Evolutionary conservation across 2,329 filamentous ascomycete species (phyloP), one percentile per base, ranked within the genome.

Genomic region (Penicillium sp.): DNA sequence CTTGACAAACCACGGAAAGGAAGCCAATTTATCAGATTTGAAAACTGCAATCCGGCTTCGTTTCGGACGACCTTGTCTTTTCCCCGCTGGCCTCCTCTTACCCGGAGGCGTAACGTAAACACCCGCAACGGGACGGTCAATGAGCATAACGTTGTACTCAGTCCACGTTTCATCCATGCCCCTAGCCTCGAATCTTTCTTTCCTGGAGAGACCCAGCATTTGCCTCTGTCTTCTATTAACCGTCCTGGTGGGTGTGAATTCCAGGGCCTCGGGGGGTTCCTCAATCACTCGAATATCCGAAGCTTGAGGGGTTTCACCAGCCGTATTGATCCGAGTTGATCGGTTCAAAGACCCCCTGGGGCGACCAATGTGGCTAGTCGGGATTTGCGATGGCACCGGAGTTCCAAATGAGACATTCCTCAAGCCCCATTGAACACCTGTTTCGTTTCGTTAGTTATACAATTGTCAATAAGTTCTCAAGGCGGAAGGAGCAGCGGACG

Each of bases 81-180:
- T 69, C 2, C 67, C 70, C n/a, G 61, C 57, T 18, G 70, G 67
- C 44, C 69, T 63, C 31, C 70, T 64, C 47, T 65, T 68, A 15
- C 71, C 71, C 33, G 58, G 59, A 3, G 69, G 61, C 9, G 73
- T 74, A 23, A 75, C 49, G 49, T 73, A 75, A 9, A 74, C 62
- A 8, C 74, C 73, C 10, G 69, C 61, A 3, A 49, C 53, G 10
- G 64, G 58, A n/a, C 68, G 67, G 25, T 72, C 65, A 41, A 72
- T 66, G 4, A 69, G 47, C 3, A 71, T 48, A 23, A 68, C 60
- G 28, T 58, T 70, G 48, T 72, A 73, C 49, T 71, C 68, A 1
- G 70, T 72, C 68, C 69, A 74, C 1, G 62, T 64, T 44, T 72
- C 67, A 50, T 73, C 70, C 50, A 72, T 54, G 1, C 71, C 71